Percentiles rank a stretch among this genome's conserved stretches.
Conservation (phyloP, 2,329 filamentous ascomycete genomes). For the Chrysoporthe deuterocubensis region DNA sequence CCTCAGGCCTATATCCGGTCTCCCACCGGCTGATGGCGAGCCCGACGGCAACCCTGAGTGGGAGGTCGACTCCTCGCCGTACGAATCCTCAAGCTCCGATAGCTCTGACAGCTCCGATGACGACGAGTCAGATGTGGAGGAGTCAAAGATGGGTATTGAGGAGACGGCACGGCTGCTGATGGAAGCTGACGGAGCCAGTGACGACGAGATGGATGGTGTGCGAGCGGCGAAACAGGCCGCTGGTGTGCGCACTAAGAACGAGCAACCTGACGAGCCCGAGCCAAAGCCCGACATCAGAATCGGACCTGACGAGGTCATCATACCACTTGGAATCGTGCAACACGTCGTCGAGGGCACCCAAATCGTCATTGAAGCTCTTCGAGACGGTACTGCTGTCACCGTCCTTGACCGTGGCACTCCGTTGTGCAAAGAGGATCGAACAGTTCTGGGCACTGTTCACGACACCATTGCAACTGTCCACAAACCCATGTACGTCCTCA, state of each 20-base stretch:
- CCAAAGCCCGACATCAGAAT: constrained; percentile 81
- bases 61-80: constrained; percentile 80
- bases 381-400: constrained; percentile 73
- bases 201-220: constrained; percentile 69
- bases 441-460: constrained; percentile 78
- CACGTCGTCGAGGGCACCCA: constrained; percentile 74
- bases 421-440: constrained; percentile 76
- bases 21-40: not conserved
- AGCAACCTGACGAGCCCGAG: constrained; percentile 65
- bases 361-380: constrained; percentile 77
- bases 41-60: constrained; percentile 68
- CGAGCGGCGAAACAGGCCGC: constrained; percentile 47
- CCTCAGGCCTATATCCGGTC: not conserved
- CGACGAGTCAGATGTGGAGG: constrained; percentile 66
- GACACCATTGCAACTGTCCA: constrained; percentile 87
- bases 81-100: constrained; percentile 68
- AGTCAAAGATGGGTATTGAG: constrained; percentile 67
- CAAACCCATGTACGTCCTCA: constrained; percentile 83
- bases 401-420: constrained; percentile 85
- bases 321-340: constrained; percentile 75
- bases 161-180: constrained; percentile 86
- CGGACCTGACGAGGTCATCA: constrained; percentile 75
- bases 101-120: constrained; percentile 60
- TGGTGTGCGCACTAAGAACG: constrained; percentile 80
- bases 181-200: constrained; percentile 78